Evolutionary conservation across 1,139 yeast species (phyloP), one percentile per base, ranked within the genome.

Genomic region (Hemisphaericaspora xylanilytica): DNA sequence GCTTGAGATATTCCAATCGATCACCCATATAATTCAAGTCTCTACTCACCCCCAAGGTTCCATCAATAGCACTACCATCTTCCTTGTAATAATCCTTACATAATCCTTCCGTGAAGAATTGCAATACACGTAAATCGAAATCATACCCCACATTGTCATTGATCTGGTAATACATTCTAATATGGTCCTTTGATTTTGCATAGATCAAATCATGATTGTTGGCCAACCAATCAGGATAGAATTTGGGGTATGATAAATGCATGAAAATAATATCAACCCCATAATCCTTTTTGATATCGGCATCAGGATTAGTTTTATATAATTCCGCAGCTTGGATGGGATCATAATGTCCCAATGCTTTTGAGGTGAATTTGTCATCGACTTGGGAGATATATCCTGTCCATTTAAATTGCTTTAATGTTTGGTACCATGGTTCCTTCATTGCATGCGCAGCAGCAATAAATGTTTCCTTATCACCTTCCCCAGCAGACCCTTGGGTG

Each of bases 401-500:
- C 68, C 82, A 80, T 37, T 54, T 53, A 47, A 77, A 75, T 36
- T 59, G 66, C 45, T 73, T 70, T 36, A 63, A 48, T 5, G 81
- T 77, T 53, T 78, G 85, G 56, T 73, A 77, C 59, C 73, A 77
- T 3, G 76, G 74, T 36, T 67, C 58, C 0, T 61, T 50, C 47
- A 79, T 51, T 0, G 70, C 81, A 39, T 67, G 69, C 0, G 85
- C 84, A 1, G 86, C 84, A 2, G 83, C 81, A 20, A 80, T 72
- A 46, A 79, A 80, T 0, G 86, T 79, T 48, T 81, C 87, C 55
- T 80, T 81, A 49, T 81, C 87, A 35, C 87, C 87, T 58, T 81
- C 85, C 18, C 86, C 87, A 1, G 85, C 85, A 11, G 81, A 70
- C 5, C 86, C 85, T 56, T 80, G 86, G 0, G 85, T 73, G 47